A percentile compares a stretch with the other conserved stretches of the same genome.
These are phyloP conservation scores for Fusarium bulbicola DNA, from an alignment of 2,329 filamentous ascomycete species.

Conservation along the genomic window DNA sequence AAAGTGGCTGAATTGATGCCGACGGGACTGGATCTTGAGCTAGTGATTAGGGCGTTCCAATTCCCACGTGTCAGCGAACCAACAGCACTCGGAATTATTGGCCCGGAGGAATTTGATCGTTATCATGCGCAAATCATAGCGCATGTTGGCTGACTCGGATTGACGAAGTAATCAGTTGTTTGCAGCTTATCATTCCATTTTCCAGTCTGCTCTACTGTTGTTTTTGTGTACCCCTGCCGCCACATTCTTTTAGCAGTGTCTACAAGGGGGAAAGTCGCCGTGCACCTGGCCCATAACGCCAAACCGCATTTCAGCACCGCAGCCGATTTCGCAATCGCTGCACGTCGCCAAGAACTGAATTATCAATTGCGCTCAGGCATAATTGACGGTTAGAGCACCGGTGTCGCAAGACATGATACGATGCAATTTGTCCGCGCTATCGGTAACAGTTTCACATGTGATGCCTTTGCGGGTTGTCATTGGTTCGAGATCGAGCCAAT, in stretches of 20 bases:
- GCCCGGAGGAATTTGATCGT: background rate
- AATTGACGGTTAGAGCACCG: background rate
- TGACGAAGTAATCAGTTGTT: background rate
- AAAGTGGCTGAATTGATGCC: background rate
- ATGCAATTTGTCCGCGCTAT: slow-evolving; percentile 11
- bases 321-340: background rate
- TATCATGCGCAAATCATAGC: slow-evolving; percentile 1
- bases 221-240: slow-evolving; percentile 11
- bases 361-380: background rate
- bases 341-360: background rate
- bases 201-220: too few species aligned
- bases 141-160: slow-evolving; percentile 3
- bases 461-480: background rate
- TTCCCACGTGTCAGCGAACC: slow-evolving; percentile 24
- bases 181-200: background rate
- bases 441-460: slow-evolving; percentile 1
- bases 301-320: background rate
- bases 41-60: slow-evolving; percentile 23
- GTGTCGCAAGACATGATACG: background rate
- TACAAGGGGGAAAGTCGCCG: slow-evolving; percentile 23
- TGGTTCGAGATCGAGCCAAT: background rate
- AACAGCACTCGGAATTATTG: background rate
- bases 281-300: background rate
- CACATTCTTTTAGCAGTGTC: slow-evolving; percentile 9
- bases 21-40: slow-evolving; percentile 35